Evolutionary conservation across 306 rosid species (phyloP), one percentile per base, ranked within the genome.

Genomic region (Trichosanthes cucumerina): DNA sequence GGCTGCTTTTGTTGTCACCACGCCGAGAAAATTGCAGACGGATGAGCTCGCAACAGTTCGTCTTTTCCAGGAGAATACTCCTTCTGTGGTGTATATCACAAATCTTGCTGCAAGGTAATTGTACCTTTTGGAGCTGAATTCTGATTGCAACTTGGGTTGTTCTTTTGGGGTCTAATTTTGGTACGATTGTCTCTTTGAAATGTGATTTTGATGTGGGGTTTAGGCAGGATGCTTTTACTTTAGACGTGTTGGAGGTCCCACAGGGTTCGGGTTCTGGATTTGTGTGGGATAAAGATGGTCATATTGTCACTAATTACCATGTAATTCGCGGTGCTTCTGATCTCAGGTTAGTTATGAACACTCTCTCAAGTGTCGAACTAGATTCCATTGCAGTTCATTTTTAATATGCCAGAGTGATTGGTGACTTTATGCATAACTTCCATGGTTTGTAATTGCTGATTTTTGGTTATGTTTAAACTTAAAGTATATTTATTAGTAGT

Each of bases 291-390:
- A 91, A 72, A 80, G 53, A 86, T 0, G 99, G 99, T 69, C 85
- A 96, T 81, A 8, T 96, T 84, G 99, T 96, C 80, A 96, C 99
- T 79, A 96, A 96, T 86, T 96, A 91, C 78, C 99, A 92, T 19
- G 99, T 96, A 73, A 96, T 96, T 77, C 92, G 99, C 33, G 99
- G 99, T 82, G 99, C 99, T 79, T 96, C 99, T 73, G 99, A 96
- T 88, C 97, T 96, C 82, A 96, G 88, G 99, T 96, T 78, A 43
- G 88, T 50, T 69, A 13, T 53, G 68, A 53, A 53, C 66, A 7
- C 65, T 70, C 36, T 34, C 4, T 52, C 0, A 7, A 39, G 19
- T 68, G 11, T 31, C 21, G 21, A 31, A 63, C 34, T 64, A 31
- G 71, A 64, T 64, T 26, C 34, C 38, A 33, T 64, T 64, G 44